Evolutionary conservation across 768 basidiomycete genomes (phyloP), one percentile per base, ranked within the genome.

Genomic region (Pisolithus orientalis): DNA sequence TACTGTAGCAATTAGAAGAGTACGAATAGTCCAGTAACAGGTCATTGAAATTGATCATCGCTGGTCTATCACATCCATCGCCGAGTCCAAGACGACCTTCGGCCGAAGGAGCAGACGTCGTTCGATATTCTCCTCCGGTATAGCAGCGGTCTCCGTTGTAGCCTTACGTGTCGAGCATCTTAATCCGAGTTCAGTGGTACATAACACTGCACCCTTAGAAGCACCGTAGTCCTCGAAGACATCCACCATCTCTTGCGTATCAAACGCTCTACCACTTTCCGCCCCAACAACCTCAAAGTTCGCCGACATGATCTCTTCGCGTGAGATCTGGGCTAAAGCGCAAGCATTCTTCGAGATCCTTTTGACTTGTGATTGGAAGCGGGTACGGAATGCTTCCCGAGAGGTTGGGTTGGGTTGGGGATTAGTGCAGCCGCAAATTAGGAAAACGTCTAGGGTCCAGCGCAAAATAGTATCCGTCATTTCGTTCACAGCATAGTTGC

Each of bases 51-150:
- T 38, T 38, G n/a, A 10, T 40, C 45, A 69, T 25, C 64, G 68
- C 46, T 67, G 70, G 47, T 75, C 73, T 44, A 79, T 67, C 57
- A 77, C 71, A 45, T 79, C 73, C 55, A 77, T 70, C 11, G 86
- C 84, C n/a, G 82, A 82, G 61, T 89, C 86, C 51, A 89, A 67
- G 39, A 90, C 80, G 3, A 89, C 85, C 64, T 86, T 89, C n/a
- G 87, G 86, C 62, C 75, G 75, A 52, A 89, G 69, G 47, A 90
- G 66, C 49, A 83, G 65, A 59, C 82, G 76, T 55, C 76, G 75
- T 48, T 87, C 87, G 40, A 81, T 65, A 25, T 59, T 64, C 32
- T 73, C 76, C 29, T 74, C 78, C 6, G 67, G 74, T 10, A 63
- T 65, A 24, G 59, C 53, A 32, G 31, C 52, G 7, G 52, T 47